Evolutionary conservation across 768 basidiomycete species (phyloP), one percentile per base, ranked within the genome.

Genomic region (Dioszegia aurantiaca): DNA sequence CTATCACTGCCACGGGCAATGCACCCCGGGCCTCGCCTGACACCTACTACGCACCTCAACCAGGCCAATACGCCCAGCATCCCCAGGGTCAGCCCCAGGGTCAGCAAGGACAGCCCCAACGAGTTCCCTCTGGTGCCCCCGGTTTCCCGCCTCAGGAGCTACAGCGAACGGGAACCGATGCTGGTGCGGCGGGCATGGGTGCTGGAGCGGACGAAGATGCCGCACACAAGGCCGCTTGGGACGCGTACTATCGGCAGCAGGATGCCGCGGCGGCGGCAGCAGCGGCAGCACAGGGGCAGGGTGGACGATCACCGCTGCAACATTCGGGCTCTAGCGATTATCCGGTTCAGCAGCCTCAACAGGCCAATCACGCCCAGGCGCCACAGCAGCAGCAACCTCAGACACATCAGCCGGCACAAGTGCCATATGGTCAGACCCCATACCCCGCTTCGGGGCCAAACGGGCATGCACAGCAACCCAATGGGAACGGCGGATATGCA

Each of bases 161-260:
- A 58, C 69, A 49, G 57, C 52, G 79, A 73, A 64, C 76, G 64
- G 37, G 70, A 59, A 54, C 56, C 66, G 67, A 73, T 73, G 63
- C 67, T 44, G 72, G 70, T 53, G 44, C 76, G 69, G 60, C 81
- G 75, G 64, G 77, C 64, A 12, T 78, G 69, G 61, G 75, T 58
- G 37, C 78, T 73, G 14, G 78, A 78, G 47, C 74, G 74, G 19
- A 76, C 77, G 12, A 58, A 57, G 45, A 69, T 17, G 61, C 72
- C 23, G 63, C 69, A 26, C 78, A 80, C 60, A 63, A 71, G 43
- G 58, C 69, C n/a, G 68, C 68, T 21, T 73, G 71, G 71, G 71
- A 73, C 31, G 71, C 69, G 19, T 73, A 70, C 41, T 73, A 73
- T 61, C 46, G 63, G 0, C 80, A 81, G 46, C 67, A 73, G 0